Base-by-base conservation (phyloP, 169 alveolate genomes). In the Plasmodium chabaudi region DNA sequence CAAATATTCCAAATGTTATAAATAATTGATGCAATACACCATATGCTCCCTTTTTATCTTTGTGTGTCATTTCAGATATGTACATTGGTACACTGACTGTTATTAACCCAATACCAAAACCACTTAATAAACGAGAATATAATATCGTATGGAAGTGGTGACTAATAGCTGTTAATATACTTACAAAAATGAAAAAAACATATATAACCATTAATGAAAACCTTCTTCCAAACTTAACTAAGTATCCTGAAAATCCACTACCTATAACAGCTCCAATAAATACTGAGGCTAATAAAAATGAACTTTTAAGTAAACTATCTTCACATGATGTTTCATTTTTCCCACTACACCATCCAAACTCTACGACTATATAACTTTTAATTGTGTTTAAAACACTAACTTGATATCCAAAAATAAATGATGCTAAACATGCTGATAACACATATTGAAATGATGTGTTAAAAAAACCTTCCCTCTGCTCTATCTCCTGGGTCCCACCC, bases 41-140 rank as follows among this genome's bases (percentile, higher is more conserved):
- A 39, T 77, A 95, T 64, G 65, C 75, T 5, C 98, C 98, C 5
- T 97, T 91, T 19, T 87, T 65, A 19, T 88, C 93, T 15, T 75
- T 87, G 3, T 96, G 95, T 13, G 96, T 92, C 74, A 96, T 91
- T 74, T 96, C 98, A 0, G 96, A 89, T 19, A 95, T 69, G 87
- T 88, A 96, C 93, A 94, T 87, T 6, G 98, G 97, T 7, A 92
- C 95, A 42, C 94, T 61, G 1, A 94, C 96, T 1, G 97, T 93
- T 9, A 87, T 87, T 39, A 94, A 53, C 0, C 98, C 98, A 53
- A 95, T 93, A 10, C 95, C 96, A 55, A 94, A 72, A 4, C 98
- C 98, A 9, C 93, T 91, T 12, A 93, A 69, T 10, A 95, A 44
- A 7, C 98, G 93, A 2, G 96, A 96, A 25, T 93, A 34, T 56